Base-by-base conservation (phyloP, 257 asterid species). In the Solanum medicagineum region DNA sequence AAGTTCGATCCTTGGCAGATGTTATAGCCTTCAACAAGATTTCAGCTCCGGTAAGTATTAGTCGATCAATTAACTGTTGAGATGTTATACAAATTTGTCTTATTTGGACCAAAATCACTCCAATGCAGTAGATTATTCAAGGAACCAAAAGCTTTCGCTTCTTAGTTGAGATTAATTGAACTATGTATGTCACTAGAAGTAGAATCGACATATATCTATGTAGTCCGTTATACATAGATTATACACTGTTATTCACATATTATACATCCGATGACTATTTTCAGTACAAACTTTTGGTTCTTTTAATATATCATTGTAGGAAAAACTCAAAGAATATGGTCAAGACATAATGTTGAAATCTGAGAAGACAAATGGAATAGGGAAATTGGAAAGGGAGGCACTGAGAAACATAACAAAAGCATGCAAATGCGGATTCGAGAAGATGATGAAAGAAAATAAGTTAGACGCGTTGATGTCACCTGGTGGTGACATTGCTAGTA, bases 1-100 rank as follows among this genome's bases (percentile, higher is more conserved):
- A 88, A 0, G 91, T 91, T 56, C 83, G 92, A 51, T 89, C 94
- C 19, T 83, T 91, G 83, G 88, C 90, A 9, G 89, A 87, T 5
- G 70, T 85, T 15, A 90, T 91, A 16, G 91, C 89, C 86, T 89
- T 91, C 88, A 91, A 90, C 84, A 63, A 17, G 73, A 63, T 54
- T 29, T 66, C 63, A 32, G 29, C 62, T 22, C 16, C 29, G 47
- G 60, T 75, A 75, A 47, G 60, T 47, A 47, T 14, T 47, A 70
- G 14, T 8, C 59, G 0, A 47, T 45, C 81, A 47, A 74, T 47
- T 47, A 44, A 74, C 80, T 68, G 40, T 60, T 47, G 7, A 45
- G 57, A 47, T 73, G 13, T 45, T 74, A 22, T 7, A 49, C 22
- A 1, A 47, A 49, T 47, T 11, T 51, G 20, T 47, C 19, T 3